Evolutionary conservation across 495 filamentous ascomycete species (phyloP), one percentile per base, ranked within the genome.

Genomic region (Acidiella bohemica): DNA sequence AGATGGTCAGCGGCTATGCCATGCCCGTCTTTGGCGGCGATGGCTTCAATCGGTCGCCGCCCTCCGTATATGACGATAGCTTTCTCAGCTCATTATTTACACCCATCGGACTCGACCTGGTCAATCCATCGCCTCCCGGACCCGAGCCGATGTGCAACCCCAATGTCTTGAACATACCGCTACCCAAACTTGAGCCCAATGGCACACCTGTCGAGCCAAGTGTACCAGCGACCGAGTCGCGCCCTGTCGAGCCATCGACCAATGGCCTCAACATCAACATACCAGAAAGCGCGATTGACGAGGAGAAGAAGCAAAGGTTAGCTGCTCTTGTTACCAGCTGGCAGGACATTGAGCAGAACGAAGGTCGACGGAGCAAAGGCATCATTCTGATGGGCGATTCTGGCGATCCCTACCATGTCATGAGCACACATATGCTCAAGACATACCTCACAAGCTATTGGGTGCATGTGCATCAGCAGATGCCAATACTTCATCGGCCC

Each of bases 401-500:
- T 38, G 73, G 78, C 42, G 71, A 77, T 19, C 76, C 79, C 26
- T 55, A 59, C 21, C 88, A 95, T 56, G 77, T 92, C 52, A 62
- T 95, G 42, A 93, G 88, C 51, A 63, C 86, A 41, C 78, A 76
- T 52, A 93, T 90, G 80, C 92, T 97, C 81, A 84, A 93, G 61
- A 75, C 76, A 7, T 97, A 95, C 56, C 85, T 96, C 52, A 73
- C 76, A 4, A 90, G 85, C 11, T 97, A 84, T 58, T 97, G 90
- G 90, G 67, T 78, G 36, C 84, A 95, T 56, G 93, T 95, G 49
- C 92, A 92, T 60, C 76, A 85, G 37, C 90, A 97, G 54, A 67
- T 97, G 44, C 90, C 90, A 4, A 93, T 97, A 38, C 67, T 97
- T 28, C 90, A 97, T 54, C 80, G 84, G 48, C 85, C 90, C 18